Evolutionary conservation across 2,329 filamentous ascomycete species (phyloP), one percentile per base, ranked within the genome.

Genomic region (Lachnellula occidentalis): DNA sequence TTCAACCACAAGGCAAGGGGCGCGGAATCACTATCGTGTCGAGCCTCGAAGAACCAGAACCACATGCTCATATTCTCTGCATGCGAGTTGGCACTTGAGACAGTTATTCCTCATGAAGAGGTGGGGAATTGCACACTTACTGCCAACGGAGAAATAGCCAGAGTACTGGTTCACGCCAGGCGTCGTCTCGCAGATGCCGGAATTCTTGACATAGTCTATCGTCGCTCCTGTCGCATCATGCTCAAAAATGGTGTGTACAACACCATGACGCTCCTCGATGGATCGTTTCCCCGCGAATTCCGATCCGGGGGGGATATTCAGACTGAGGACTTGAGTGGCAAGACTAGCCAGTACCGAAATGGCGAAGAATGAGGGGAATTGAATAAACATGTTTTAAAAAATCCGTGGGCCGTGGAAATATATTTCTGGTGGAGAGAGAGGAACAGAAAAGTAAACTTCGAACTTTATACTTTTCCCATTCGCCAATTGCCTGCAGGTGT

Each of bases 1-100:
- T 76, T 75, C 56, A 76, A 70, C 73, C 74, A 76, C 21, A 71
- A 70, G 3, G 71, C 70, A 4, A 76, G 61, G 2, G 75, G 75
- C 9, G 74, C 73, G 36, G 70, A 73, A 8, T 67, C 63, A 1
- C 81, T 74, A 59, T 76, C 71, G 50, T 78, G 73, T 7, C 80
- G 72, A 14, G 81, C 73, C 59, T 85, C 81, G 57, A 86, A 80
- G 63, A 84, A 85, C 80, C 81, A 67, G 45, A 65, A 64, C 60
- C 63, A 66, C 59, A 59, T 58, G 48, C 64, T 57, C 45, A 64
- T 55, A 53, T 64, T 53, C 34, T 45, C 62, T 64, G 21, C 5
- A 27, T 42, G 4, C 2, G 19, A 22, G 31, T 57, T 34, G 57
- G 43, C 27, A 39, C 31, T 57, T 34, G 57, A 45, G 34, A 39